phyloP scores from a whole-genome alignment of 1,139 yeast species.

The Cylindricascospora bacillispora region DNA sequence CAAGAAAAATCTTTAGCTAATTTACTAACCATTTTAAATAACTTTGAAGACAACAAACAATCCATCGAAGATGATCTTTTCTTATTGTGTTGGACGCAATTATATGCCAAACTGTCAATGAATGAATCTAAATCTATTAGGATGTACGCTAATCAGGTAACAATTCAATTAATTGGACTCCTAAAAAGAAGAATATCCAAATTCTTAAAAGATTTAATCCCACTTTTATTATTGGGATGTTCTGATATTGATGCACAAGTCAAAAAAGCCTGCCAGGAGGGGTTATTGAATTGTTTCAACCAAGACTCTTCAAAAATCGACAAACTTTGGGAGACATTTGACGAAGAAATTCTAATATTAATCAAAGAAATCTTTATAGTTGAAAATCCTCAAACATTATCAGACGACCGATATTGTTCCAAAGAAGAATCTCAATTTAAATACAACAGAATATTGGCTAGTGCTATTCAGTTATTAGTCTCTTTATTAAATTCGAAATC shows the following conservation, averaged over 20 bases:
- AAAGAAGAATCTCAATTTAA: constrained; percentile 59
- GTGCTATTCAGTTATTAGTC: constrained; percentile 39
- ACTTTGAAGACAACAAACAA: constrained; percentile 22
- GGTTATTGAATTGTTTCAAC: constrained; percentile 44
- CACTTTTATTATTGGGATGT: constrained; percentile 58
- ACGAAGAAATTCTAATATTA: constrained; percentile 42
- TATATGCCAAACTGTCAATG: constrained; percentile 66
- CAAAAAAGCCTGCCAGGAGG: constrained; percentile 35
- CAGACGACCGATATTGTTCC: constrained; percentile 63
- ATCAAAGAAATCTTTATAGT: constrained; percentile 38
- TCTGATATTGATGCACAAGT: constrained; percentile 60
- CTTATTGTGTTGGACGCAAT: constrained; percentile 61
- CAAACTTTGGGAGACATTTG: constrained; percentile 50
- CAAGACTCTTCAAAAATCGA: constrained; percentile 43
- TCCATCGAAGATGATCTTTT: constrained; percentile 37
- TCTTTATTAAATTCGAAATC: constrained; percentile 28
- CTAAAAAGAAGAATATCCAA: constrained; percentile 52
- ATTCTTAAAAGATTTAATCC: constrained; percentile 57
- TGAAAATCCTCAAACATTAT: constrained; percentile 51
- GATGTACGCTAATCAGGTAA: constrained; percentile 46
- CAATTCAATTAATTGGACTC: constrained; percentile 36
- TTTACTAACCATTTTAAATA: constrained; percentile 28
- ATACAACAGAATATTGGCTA: constrained; percentile 45
- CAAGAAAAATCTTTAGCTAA: constrained; percentile 69
- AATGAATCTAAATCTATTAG: constrained; percentile 62